Base-by-base conservation (phyloP, 768 basidiomycete genomes). In the Rhodotorula sphaerocarpa region DNA sequence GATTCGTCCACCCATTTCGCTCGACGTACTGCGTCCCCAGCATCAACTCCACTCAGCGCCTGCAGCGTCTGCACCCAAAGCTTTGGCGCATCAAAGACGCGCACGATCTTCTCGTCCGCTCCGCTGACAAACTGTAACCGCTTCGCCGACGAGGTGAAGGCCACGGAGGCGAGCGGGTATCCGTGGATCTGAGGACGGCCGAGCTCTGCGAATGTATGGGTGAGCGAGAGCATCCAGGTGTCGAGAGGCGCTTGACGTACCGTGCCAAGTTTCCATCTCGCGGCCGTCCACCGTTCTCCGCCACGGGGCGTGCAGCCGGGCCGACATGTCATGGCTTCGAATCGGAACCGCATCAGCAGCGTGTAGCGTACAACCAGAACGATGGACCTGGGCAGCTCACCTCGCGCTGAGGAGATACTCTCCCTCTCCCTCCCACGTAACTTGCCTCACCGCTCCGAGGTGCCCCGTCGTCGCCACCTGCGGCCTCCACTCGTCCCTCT, bases 171-270 rank as follows among this genome's bases (percentile, higher is more conserved):
- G 42, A 97, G 77, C 72, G 96, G 91, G 74, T 97, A 96, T 11
- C 95, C 95, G 76, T 99, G 95, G 23, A 96, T 84, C 75, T 99
- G 95, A 25, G 95, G 95, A 6, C 95, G 84, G 31, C 82, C 82
- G 31, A 97, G 78, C 73, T 99, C 95, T 55, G 75, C 73, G 11
- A 7, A 7, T 5, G 0, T 18, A 27, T 3, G 0, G 3, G 23
- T 16, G 12, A 30, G 27, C 25, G 3, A 14, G 6, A 33, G 18
- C n/a, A n/a, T n/a, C n/a, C n/a, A n/a, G n/a, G n/a, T n/a, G n/a
- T n/a, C n/a, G n/a, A n/a, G 18, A 14, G 0, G 59, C 42, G 27
- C 36, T 10, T n/a, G 6, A 43, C 56, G 42, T 18, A 69, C 67
- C 67, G 70, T 87, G 86, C 90, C 90, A 93, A 14, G 77, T 75